Base-by-base conservation (phyloP, 2,329 filamentous ascomycete genomes). In the Talaromyces funiculosus region DNA sequence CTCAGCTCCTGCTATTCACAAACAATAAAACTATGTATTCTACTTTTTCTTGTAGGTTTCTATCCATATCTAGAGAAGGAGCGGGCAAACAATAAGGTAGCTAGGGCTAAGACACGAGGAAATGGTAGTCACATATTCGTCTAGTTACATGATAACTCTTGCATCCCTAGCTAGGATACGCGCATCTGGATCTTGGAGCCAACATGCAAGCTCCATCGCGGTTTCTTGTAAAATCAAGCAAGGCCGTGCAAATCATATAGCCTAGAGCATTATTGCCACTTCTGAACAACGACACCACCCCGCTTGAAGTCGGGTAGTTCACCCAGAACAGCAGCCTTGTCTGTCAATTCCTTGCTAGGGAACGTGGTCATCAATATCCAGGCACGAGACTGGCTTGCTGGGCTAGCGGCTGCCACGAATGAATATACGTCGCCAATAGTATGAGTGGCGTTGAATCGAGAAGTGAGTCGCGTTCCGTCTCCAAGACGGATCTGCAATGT, bases 291-390 rank as follows among this genome's bases (percentile, higher is more conserved):
- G 22, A 80, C 78, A 29, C 79, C 79, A 55, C 79, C 79, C 24
- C 79, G 72, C 67, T 80, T 81, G 66, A 81, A 80, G 45, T 81
- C 79, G 4, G 78, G 66, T 53, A 81, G 67, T 18, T 81, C 79
- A 2, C 76, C 78, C 26, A 81, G 70, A 8, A 71, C 70, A 24
- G 71, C 69, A 4, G 71, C 68, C 72, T 83, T 82, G 66, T 88
- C 84, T 16, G 72, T 80, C 40, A 87, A 73, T 67, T 87, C 84
- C 65, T 82, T 86, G 61, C 79, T 85, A 0, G 85, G 85, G 69
- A 88, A 87, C 0, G 85, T 87, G 4, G 85, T 87, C 82, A 86
- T 86, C 62, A 88, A 73, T 3, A 81, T 83, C 74, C 83, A 88
- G 3, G 77, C 66, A 35, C 85, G 78, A 63, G 75, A 69, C 57